Evolutionary conservation across 2,329 filamentous ascomycete genomes (phyloP).

Genomic region (Salinomyces thailandicus): DNA sequence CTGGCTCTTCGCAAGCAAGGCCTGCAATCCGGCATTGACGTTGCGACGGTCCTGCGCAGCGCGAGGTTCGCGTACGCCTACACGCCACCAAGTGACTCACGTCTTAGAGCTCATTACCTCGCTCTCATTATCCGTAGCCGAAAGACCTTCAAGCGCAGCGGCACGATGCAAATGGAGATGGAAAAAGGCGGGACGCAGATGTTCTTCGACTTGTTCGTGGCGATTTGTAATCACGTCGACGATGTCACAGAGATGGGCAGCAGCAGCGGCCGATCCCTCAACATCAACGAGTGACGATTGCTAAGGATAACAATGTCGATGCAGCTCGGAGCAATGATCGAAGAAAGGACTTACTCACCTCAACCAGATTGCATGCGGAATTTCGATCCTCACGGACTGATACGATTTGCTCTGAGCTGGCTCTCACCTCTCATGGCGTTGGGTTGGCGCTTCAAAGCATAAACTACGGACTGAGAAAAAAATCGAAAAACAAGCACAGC

Average conservation of each 20-base stretch:
- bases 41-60: constrained; percentile 80
- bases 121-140: constrained; percentile 94
- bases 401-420: constrained; percentile 15
- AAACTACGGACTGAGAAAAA: constrained; percentile 8
- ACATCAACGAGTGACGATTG: constrained; percentile 15
- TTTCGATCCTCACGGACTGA: constrained; percentile 8
- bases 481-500: constrained; percentile 6
- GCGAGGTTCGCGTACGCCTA: constrained; percentile 93
- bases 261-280: constrained; percentile 18
- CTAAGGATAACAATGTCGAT: constrained; percentile 9
- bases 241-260: constrained; percentile 81
- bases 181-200: constrained; percentile 75
- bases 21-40: constrained; percentile 82
- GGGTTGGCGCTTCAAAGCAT: constrained; percentile 12
- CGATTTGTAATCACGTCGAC: constrained; percentile 96
- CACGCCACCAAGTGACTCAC: constrained; percentile 85
- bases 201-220: constrained; percentile 97
- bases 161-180: constrained; percentile 99
- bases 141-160: constrained; percentile 94
- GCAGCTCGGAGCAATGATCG: constrained; percentile 17
- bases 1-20: constrained; percentile 91
- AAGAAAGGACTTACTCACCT: constrained; percentile 13
- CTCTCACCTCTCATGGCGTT: constrained; percentile 15
- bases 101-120: constrained; percentile 91
- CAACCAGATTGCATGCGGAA: constrained; percentile 12